Base-by-base conservation (phyloP, 2,329 filamentous ascomycete genomes). In the Alternaria metachromatica region DNA sequence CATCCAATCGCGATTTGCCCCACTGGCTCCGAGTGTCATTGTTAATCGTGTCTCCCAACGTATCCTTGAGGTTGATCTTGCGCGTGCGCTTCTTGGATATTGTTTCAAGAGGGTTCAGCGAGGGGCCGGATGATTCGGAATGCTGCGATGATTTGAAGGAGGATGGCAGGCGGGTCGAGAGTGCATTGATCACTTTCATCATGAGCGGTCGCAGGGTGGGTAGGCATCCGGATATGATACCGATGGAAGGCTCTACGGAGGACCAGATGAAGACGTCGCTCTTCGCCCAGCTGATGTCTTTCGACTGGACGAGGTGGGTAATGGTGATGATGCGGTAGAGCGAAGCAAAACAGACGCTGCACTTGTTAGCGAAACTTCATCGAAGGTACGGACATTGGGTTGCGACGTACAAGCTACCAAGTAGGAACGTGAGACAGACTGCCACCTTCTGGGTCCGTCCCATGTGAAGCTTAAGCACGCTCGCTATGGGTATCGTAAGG, bases 251-350 rank as follows among this genome's bases (percentile, higher is more conserved):
- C 28, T 75, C 73, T 30, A 75, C 70, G 11, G 59, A 64, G 3
- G 68, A 70, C 73, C 73, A 75, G 55, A 75, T 72, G 62, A 74
- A 74, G n/a, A 73, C 71, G 33, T 74, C 71, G 58, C 66, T 70
- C 56, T 72, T 75, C 2, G 73, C 69, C 71, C 72, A 75, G 51
- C 69, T 72, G 45, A 74, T 71, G 44, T 74, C 72, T 20, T 30
- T 63, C 10, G 66, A 63, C 25, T 46, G 51, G 11, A 71, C 68
- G n/a, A 74, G 65, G 6, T 58, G 65, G 1, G 64, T 54, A 15
- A 73, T 70, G 30, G 69, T 73, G 18, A 75, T 69, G 64, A 75
- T 73, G 21, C 72, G 71, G 51, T 74, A 74, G 9, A 74, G 64
- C 6, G 71, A 74, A 18, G 72, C 71, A 30, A 75, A 73, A 37